A percentile compares a stretch with the other conserved stretches of the same genome.
Evolutionary conservation across 2,329 filamentous ascomycete species (phyloP).

Genomic region (Curvularia spicifera): DNA sequence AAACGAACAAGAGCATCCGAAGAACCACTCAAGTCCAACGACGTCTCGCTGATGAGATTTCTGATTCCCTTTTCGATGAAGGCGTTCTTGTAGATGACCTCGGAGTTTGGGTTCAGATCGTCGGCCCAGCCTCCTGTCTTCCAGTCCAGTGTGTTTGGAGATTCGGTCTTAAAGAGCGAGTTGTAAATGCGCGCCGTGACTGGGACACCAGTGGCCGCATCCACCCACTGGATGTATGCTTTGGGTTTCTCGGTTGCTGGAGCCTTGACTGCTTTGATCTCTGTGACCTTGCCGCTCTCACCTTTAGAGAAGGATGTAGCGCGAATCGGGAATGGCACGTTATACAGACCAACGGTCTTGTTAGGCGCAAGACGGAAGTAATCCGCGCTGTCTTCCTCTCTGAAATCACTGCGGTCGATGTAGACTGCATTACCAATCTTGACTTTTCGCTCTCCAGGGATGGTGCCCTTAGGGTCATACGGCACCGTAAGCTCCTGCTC

Average conservation of each 20-base stretch:
- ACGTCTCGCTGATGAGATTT: slow-evolving; percentile 71
- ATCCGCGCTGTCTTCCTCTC: slow-evolving; percentile 72
- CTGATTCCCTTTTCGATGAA: slow-evolving; percentile 84
- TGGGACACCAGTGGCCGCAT: slow-evolving; percentile 67
- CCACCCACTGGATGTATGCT: slow-evolving; percentile 85
- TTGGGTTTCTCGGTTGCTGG: slow-evolving; percentile 73
- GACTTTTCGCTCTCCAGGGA: slow-evolving; percentile 65
- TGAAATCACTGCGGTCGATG: slow-evolving; percentile 82
- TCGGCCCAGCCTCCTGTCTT: slow-evolving; percentile 79
- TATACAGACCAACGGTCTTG: slow-evolving; percentile 75
- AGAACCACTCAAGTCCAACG: slow-evolving; percentile 38
- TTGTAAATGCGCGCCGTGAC: slow-evolving; percentile 76
- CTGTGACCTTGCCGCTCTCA: slow-evolving; percentile 67
- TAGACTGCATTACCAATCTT: slow-evolving; percentile 80
- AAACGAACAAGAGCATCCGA: slow-evolving; percentile 71
- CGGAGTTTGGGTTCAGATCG: slow-evolving; percentile 83
- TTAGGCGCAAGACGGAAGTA: slow-evolving; percentile 81
- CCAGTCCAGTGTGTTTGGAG: slow-evolving; percentile 73
- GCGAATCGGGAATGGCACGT: slow-evolving; percentile 72
- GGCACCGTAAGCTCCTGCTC: slow-evolving; percentile 73
- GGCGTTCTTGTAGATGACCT: slow-evolving; percentile 78
- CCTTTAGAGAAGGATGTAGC: slow-evolving; percentile 73
- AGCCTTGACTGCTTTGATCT: slow-evolving; percentile 70
- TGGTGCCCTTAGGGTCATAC: slow-evolving; percentile 75
- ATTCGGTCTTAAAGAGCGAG: slow-evolving; percentile 83